Base-by-base conservation (phyloP, 192 early-diverging fungal genomes). In the Coemansia sp. region DNA sequence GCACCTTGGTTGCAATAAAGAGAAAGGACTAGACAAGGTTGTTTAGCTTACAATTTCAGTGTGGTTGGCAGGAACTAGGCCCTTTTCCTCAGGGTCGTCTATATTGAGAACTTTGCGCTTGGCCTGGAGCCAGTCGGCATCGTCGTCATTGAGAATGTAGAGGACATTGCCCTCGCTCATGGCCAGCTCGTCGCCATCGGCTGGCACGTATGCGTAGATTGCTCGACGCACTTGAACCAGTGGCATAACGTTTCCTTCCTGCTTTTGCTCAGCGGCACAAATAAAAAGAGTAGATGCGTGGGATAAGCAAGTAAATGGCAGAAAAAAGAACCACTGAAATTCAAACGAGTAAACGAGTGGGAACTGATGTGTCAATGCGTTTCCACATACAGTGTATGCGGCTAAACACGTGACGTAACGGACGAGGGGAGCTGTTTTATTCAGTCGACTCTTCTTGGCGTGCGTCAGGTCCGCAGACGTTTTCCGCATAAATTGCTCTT, bases 121-220 rank as follows among this genome's bases (percentile, higher is more conserved):
- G 7, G 94, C 94, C 55, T 84, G 84, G 83, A 89, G 91, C 97
- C 97, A 98, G 67, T 96, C 93, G 12, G 88, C 84, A 86, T 96
- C 96, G 51, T 88, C 86, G 68, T 87, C 87, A 64, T 95, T 92
- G 26, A 96, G 59, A 57, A 96, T 85, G 74, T 95, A 88, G 35
- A 98, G 67, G 48, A 92, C 82, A 69, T 95, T 92, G 76, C 92
- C 90, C 72, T 98, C 94, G 25, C 84, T 77, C 59, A 98, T 87
- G 27, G 83, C 70, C 31, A 98, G 74, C 80, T 98, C 94, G 61
- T 95, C 95, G 41, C 85, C 87, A 55, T 86, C 91, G 25, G 84
- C 81, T 38, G 96, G 90, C 22, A 86, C 85, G 76, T 97, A 98
- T 65, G 92, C 90, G 70, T 97, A 98, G 39, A 97, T 82, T 25